Percentiles rank a stretch among this genome's conserved stretches.
phyloP scores from a whole-genome alignment of 352 stramenopile genomes.

The Chrysophaeum taylorii region DNA sequence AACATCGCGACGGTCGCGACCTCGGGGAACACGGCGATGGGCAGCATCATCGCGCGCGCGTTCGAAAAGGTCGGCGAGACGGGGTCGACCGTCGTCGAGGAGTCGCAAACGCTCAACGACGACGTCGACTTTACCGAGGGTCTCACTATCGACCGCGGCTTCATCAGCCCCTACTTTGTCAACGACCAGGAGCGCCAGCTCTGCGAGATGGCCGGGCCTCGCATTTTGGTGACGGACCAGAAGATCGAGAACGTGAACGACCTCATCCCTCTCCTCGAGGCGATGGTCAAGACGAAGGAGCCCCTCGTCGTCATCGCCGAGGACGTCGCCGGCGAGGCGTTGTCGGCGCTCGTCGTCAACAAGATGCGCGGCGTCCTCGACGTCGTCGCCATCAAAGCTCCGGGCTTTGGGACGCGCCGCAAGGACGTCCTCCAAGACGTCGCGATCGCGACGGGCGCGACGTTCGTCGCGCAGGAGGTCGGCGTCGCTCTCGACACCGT shows the following conservation, averaged over 20 bases:
- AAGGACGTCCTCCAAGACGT: conserved; percentile 71
- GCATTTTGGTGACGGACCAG: conserved; percentile 59
- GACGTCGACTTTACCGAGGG: conserved; percentile 73
- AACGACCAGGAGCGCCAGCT: conserved; percentile 59
- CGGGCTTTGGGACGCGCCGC: conserved; percentile 60
- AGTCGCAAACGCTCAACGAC: conserved; percentile 61
- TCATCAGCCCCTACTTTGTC: conserved; percentile 68
- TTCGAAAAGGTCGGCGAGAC: conserved; percentile 63
- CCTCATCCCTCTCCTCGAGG: conserved; percentile 66
- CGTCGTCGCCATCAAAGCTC: conserved; percentile 63
- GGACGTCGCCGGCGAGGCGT: conserved; percentile 66
- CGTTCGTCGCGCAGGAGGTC: conserved; percentile 90
- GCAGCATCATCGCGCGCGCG: conserved; percentile 60
- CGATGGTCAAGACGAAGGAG: conserved; percentile 63
- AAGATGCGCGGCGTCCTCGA: conserved; percentile 70
- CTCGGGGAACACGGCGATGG: conserved; percentile 28
- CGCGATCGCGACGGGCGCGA: conserved; percentile 67
- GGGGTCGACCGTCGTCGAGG: conserved; percentile 69
- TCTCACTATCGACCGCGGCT: conserved; percentile 68
- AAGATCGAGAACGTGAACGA: conserved; percentile 68
- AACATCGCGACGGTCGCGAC: conserved; percentile 67
- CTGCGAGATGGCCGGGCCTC: conserved; percentile 39
- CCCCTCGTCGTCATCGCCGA: conserved; percentile 67
- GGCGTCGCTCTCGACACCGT: conserved; percentile 90
- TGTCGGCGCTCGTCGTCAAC: conserved; percentile 69